phyloP scores from a whole-genome alignment of 768 basidiomycete species.

The Naganishia vaughanmartiniae region DNA sequence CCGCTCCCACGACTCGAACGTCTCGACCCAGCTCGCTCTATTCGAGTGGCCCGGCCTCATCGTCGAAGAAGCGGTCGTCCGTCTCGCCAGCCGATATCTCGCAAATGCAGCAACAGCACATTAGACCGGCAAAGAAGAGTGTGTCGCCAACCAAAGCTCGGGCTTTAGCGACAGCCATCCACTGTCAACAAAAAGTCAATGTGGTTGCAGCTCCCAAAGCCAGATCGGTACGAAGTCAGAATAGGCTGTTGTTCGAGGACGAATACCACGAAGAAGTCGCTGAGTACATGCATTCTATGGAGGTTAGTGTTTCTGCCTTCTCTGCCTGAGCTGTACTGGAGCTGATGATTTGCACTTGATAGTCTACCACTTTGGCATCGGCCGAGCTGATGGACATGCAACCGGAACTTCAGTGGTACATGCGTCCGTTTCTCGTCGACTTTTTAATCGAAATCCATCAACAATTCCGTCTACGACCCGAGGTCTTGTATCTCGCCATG shows the following conservation, averaged over 20 bases:
- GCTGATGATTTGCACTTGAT: conserved; percentile 20
- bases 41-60: conserved; percentile 23
- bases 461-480: conserved; percentile 93
- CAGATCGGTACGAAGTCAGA: conserved; percentile 24
- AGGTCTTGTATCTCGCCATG: conserved; percentile 95
- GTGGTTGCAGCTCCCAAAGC: neutral
- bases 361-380: conserved; percentile 71
- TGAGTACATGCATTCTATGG: conserved; percentile 95
- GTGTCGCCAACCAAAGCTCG: conserved; percentile 19
- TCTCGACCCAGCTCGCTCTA: conserved; percentile 37
- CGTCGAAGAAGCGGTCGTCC: conserved; percentile 30
- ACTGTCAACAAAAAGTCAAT: conserved; percentile 11
- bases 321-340: neutral
- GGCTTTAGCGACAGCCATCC: conserved; percentile 1
- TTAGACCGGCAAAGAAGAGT: neutral
- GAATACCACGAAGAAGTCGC: conserved; percentile 93
- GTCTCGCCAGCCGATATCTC: conserved; percentile 33
- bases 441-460: conserved; percentile 99
- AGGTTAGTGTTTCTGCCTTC: conserved; percentile 63
- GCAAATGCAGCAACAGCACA: conserved; percentile 13
- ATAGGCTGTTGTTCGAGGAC: conserved; percentile 75
- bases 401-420: conserved; percentile 97
- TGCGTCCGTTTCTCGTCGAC: conserved; percentile 97
- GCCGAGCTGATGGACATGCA: conserved; percentile 97
- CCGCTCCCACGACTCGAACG: conserved; percentile 38